These are phyloP conservation scores for Bothriochloa decipiens DNA, from an alignment of 176 grass and related monocot species.

Conservation along the genomic window DNA sequence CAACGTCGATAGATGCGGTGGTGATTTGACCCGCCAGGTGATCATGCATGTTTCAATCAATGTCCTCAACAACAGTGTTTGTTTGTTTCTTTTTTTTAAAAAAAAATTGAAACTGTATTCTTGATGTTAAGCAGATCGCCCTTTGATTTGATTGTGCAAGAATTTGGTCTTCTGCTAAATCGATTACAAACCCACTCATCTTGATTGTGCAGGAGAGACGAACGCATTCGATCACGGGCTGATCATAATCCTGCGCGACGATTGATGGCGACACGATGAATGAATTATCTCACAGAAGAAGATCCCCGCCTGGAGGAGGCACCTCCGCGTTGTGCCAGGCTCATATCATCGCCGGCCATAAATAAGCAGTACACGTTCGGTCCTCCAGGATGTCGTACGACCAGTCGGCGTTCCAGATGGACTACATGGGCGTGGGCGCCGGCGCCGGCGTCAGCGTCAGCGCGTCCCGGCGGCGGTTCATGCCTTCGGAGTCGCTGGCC, in stretches of 20 bases:
- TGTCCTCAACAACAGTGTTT: not conserved
- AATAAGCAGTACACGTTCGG: too few relatives aligned
- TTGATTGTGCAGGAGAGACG: too few relatives aligned
- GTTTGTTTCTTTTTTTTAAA: too few relatives aligned
- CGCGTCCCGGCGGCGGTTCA: conserved; percentile 47
- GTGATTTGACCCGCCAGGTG: not conserved
- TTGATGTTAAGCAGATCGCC: too few relatives aligned
- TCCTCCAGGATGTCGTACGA: conserved; percentile 58
- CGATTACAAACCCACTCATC: too few relatives aligned
- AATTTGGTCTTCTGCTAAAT: not conserved
- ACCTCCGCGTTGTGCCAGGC: too few relatives aligned
- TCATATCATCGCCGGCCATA: too few relatives aligned
- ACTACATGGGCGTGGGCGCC: conserved; percentile 29
- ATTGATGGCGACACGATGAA: not conserved
- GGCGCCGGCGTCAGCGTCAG: conserved; percentile 29
- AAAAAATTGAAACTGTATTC: too few relatives aligned
- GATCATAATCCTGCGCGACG: too few relatives aligned
- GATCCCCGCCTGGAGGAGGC: too few relatives aligned
- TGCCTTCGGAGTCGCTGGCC: conserved; percentile 49
- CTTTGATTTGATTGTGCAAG: not conserved
- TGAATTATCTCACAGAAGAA: too few relatives aligned
- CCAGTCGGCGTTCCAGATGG: conserved; percentile 54
- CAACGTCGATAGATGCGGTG: not conserved
- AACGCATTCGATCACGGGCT: too few relatives aligned
- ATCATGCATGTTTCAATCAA: not conserved